Evolutionary conservation across 116 monocot species (phyloP).

Genomic region (Thalassia testudinum): DNA sequence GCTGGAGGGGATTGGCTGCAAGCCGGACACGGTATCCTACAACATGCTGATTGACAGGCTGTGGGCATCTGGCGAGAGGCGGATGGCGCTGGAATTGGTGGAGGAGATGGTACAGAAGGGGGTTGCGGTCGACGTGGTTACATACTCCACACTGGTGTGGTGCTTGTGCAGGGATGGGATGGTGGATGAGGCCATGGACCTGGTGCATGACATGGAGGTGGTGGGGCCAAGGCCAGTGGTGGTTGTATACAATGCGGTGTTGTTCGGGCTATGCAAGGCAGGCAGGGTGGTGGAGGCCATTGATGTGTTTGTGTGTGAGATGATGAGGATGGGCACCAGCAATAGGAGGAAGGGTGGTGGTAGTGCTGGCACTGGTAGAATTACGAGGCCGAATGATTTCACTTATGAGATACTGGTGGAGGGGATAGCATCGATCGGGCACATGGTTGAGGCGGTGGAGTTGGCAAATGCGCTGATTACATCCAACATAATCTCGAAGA

Average conservation of each 20-base stretch:
- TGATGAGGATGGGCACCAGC: too few relatives aligned
- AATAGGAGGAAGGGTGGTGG: constrained; percentile 5
- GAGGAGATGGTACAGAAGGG: constrained; percentile 42
- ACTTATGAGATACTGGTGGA: constrained; percentile 7
- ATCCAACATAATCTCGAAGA: constrained; percentile 16
- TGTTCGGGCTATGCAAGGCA: constrained; percentile 42
- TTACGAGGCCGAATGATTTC: constrained; percentile 22
- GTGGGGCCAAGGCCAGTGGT: constrained; percentile 18
- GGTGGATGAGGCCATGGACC: constrained; percentile 36
- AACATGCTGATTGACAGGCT: constrained; percentile 44
- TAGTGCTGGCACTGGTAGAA: too few relatives aligned
- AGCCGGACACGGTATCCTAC: constrained; percentile 39
- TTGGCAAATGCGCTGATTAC: constrained; percentile 23
- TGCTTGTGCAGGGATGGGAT: constrained; percentile 67
- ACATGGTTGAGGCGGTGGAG: constrained; percentile 19
- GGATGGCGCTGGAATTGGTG: constrained; percentile 34
- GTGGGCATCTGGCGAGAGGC: constrained; percentile 33
- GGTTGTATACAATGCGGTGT: constrained; percentile 43
- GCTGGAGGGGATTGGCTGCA: constrained; percentile 30
- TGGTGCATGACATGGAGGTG: constrained; percentile 35
- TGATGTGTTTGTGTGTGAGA: constrained; percentile 8
- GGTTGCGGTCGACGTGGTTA: constrained; percentile 44
- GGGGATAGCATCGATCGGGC: constrained; percentile 3
- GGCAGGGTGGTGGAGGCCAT: constrained; percentile 23
- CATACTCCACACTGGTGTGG: constrained; percentile 41